Evolutionary conservation across 2,329 filamentous ascomycete genomes (phyloP).

Genomic region (Emmonsiellopsis sp.): DNA sequence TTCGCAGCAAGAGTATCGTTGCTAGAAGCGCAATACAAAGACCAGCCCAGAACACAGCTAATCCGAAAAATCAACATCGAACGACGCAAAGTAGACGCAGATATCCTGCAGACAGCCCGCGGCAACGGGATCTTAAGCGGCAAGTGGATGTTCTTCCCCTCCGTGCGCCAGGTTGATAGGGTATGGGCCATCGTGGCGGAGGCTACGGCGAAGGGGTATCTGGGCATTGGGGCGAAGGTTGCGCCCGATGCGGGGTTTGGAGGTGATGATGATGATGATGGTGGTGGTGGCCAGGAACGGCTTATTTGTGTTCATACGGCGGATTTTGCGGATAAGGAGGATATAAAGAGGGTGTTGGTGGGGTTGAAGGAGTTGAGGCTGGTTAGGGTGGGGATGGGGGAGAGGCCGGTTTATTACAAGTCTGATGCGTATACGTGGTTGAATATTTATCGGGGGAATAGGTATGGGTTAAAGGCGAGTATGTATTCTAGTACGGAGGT

Average conservation of each 20-base stretch:
- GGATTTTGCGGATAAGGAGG: slow-evolving; percentile 59
- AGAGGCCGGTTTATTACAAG: slow-evolving; percentile 64
- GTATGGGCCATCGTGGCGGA: slow-evolving; percentile 53
- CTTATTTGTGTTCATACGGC: slow-evolving; percentile 71
- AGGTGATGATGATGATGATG: slow-evolving; percentile 20
- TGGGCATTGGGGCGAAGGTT: slow-evolving; percentile 67
- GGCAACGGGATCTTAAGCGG: slow-evolving; percentile 51
- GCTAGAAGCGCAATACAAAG: slow-evolving; percentile 41
- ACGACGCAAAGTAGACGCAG: slow-evolving; percentile 36
- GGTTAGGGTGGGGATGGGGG: slow-evolving; percentile 30
- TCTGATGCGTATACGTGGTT: slow-evolving; percentile 61
- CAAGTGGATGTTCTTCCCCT: slow-evolving; percentile 41
- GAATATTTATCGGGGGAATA: slow-evolving; percentile 51
- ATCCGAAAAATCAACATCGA: slow-evolving; percentile 30
- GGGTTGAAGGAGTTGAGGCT: slow-evolving; percentile 55
- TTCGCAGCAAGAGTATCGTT: slow-evolving; percentile 39
- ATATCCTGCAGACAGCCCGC: slow-evolving; percentile 54
- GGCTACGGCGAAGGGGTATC: slow-evolving; percentile 57
- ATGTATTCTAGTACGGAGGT: slow-evolving; percentile 33
- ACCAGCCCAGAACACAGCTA: slow-evolving; percentile 32
- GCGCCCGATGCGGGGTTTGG: slow-evolving; percentile 38
- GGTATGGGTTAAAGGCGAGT: slow-evolving; percentile 51
- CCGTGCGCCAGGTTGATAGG: slow-evolving; percentile 15
- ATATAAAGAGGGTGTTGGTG: slow-evolving; percentile 59
- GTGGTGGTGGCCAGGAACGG: slow-evolving; percentile 29